Evolutionary conservation across 495 filamentous ascomycete genomes (phyloP), one percentile per base, ranked within the genome.

Genomic region (Penicillium soppii): DNA sequence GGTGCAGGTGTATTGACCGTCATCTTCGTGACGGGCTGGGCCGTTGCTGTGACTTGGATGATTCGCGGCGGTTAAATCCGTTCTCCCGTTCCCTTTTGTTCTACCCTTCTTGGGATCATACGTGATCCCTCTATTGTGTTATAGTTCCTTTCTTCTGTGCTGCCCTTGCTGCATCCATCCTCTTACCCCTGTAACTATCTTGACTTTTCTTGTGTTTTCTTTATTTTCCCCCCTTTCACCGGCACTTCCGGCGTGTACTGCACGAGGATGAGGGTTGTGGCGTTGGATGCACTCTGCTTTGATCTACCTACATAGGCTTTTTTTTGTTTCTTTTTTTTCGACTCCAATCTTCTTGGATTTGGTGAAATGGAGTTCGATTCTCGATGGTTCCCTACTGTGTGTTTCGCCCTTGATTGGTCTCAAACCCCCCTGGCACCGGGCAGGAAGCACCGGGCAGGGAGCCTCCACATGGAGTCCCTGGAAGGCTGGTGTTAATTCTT

Each of bases 1-100:
- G 86, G 84, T 39, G 87, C 87, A 7, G 83, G 79, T 4, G 81
- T 89, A 43, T 38, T 86, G 45, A 90, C 87, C 12, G 69, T 78
- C 20, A 64, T 84, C 25, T 75, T 89, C 4, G 61, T 81, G 17
- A 61, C 75, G 13, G 68, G 72, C 25, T 80, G 87, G 62, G 43
- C 81, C 1, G 76, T 75, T 4, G 72, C 74, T 9, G 48, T 75
- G 9, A 57, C 60, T 21, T 79, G 75, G 74, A 70, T 77, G 63
- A 59, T 72, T 21, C 59, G 60, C 30, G 69, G 69, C 15, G 66
- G 61, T 36, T 71, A 50, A 57, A 40, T 9, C 10, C 10, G n/a
- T 33, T 38, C 9, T 26, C 8, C 38, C 43, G 12, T 50, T 2
- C 33, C 52, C 37, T 36, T 53, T 43, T 42, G 29, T 29, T 35